Conservation (phyloP, 2,329 filamentous ascomycete genomes). For the Xylaria sp. region DNA sequence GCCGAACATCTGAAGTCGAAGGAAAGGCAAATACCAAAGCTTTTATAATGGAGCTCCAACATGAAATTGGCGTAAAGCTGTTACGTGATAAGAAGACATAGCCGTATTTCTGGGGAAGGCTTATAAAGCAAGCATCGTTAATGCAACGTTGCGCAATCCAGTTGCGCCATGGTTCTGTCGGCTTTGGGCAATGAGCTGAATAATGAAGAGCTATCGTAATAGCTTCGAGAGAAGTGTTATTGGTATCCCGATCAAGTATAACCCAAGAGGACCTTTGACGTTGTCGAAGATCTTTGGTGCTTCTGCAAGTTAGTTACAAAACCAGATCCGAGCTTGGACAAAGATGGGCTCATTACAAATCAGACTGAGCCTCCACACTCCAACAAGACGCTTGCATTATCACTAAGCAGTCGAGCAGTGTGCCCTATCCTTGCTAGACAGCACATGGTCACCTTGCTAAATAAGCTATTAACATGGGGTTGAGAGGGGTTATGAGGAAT, state of each 20-base stretch:
- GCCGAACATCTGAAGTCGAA: not conserved
- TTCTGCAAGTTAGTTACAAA: not conserved
- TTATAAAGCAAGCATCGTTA: slow-evolving; percentile 25
- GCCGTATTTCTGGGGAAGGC: not conserved
- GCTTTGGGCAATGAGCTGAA: not conserved
- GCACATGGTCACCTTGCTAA: not conserved
- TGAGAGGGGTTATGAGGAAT: not conserved
- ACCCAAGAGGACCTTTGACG: too few species aligned
- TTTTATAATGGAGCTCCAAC: slow-evolving; percentile 1
- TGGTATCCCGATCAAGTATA: not conserved
- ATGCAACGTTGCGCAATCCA: not conserved
- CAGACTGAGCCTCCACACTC: not conserved
- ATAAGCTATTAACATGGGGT: too few species aligned
- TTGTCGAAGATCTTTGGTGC: not conserved
- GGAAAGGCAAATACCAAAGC: not conserved
- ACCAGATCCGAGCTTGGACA: not conserved
- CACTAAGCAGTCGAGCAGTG: slow-evolving; percentile 3
- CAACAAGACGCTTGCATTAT: not conserved
- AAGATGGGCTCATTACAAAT: not conserved
- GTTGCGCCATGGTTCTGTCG: not conserved
- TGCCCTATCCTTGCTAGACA: not conserved
- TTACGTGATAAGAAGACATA: not conserved
- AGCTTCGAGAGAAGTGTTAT: slow-evolving; percentile 10
- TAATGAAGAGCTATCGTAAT: not conserved
- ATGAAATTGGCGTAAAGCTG: not conserved